Evolutionary conservation across 2,329 filamentous ascomycete species (phyloP).

Genomic region (Verticillium tricorpus): DNA sequence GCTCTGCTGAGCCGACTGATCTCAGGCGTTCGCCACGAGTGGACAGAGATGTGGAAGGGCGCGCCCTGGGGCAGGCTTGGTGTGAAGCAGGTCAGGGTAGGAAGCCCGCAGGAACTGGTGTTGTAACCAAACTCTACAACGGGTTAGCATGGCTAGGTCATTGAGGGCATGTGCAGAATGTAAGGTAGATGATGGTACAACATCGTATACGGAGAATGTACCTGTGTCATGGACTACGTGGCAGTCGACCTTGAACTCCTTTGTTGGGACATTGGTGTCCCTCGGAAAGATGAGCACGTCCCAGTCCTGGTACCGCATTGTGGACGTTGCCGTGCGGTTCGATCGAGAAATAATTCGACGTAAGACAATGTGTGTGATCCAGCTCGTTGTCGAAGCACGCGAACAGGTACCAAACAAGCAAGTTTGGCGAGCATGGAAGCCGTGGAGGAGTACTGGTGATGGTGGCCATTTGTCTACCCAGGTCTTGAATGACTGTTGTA

Average conservation of each 20-base stretch:
- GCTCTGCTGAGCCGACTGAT: constrained; percentile 53
- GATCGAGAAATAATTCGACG: neutral
- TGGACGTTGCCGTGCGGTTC: constrained; percentile 19
- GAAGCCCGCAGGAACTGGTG: constrained; percentile 46
- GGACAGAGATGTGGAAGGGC: constrained; percentile 68
- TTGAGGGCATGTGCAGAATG: too few species aligned
- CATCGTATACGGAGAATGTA: constrained; percentile 16
- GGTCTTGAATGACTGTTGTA: too few species aligned
- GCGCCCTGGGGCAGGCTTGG: constrained; percentile 55
- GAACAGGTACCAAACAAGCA: too few species aligned
- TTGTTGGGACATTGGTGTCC: constrained; percentile 63
- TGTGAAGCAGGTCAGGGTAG: constrained; percentile 67
- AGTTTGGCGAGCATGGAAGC: neutral
- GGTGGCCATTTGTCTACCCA: too few species aligned
- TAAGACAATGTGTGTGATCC: too few species aligned
- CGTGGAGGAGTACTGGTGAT: too few species aligned
- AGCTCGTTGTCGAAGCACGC: too few species aligned
- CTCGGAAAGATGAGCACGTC: constrained; percentile 76
- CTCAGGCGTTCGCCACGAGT: constrained; percentile 63
- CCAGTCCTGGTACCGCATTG: constrained; percentile 84
- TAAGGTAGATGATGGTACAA: neutral
- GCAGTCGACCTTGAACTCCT: constrained; percentile 79
- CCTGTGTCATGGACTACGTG: constrained; percentile 57
- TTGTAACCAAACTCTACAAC: constrained; percentile 48
- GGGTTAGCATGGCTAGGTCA: neutral